Evolutionary conservation across 108 stramenopile genomes (phyloP).

Genomic region (Fragilaria radians): DNA sequence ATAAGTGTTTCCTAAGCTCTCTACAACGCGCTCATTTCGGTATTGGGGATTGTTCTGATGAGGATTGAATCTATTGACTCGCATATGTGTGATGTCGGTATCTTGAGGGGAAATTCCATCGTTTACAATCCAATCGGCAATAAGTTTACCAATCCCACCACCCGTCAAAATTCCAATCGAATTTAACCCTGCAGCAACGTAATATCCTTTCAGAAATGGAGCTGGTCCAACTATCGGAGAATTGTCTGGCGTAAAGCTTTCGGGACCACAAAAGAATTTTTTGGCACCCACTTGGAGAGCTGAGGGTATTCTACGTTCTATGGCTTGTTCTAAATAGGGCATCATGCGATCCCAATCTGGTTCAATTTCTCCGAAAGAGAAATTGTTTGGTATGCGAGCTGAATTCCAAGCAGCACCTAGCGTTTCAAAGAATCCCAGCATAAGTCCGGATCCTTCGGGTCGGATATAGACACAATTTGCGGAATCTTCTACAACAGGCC

Average conservation of each 20-base stretch:
- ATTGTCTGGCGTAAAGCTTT: constrained; percentile 67
- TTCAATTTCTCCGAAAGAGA: constrained; percentile 57
- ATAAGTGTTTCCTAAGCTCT: constrained; percentile 64
- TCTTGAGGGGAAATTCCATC: constrained; percentile 34
- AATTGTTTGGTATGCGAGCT: constrained; percentile 34
- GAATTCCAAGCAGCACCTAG: constrained; percentile 58
- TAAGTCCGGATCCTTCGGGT: constrained; percentile 68
- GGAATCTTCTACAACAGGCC: constrained; percentile 80
- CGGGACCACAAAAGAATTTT: constrained; percentile 78
- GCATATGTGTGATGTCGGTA: constrained; percentile 51
- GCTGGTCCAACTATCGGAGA: constrained; percentile 52
- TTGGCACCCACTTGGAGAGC: constrained; percentile 47
- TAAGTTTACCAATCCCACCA: constrained; percentile 46
- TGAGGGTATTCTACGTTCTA: constrained; percentile 45
- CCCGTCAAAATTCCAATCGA: constrained; percentile 71
- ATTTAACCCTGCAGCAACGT: constrained; percentile 71
- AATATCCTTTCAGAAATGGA: constrained; percentile 49
- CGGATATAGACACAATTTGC: constrained; percentile 56
- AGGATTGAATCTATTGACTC: constrained; percentile 49
- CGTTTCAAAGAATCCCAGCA: constrained; percentile 75
- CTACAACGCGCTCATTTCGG: constrained; percentile 38
- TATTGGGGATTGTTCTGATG: constrained; percentile 49
- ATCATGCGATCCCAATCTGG: constrained; percentile 77
- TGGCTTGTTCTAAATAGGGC: constrained; percentile 63
- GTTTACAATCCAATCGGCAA: constrained; percentile 49